A percentile compares a stretch with the other conserved stretches of the same genome.
Evolutionary conservation across 805 yeast genomes (phyloP).

Genomic region (Cyberlindnera japonica): DNA sequence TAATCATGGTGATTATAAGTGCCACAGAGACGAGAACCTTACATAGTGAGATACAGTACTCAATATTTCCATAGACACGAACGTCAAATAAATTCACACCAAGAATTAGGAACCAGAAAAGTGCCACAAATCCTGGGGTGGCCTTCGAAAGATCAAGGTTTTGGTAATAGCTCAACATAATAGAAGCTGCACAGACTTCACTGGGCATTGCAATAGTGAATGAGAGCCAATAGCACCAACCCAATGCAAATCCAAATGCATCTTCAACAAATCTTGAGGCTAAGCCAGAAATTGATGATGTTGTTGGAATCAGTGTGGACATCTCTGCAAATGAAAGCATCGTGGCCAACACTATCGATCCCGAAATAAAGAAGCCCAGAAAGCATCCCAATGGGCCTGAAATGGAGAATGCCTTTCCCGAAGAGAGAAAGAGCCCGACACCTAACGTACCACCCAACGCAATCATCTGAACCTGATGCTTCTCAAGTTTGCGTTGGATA

Average conservation of each 20-base stretch:
- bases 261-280: slow-evolving; percentile 74
- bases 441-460: slow-evolving; percentile 79
- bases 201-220: slow-evolving; percentile 73
- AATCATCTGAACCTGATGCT: slow-evolving; percentile 71
- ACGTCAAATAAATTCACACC: slow-evolving; percentile 63
- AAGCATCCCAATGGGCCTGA: slow-evolving; percentile 79
- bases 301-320: slow-evolving; percentile 75
- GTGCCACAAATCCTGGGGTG: slow-evolving; percentile 57
- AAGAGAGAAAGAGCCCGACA: slow-evolving; percentile 65
- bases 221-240: slow-evolving; percentile 71
- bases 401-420: slow-evolving; percentile 68
- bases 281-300: slow-evolving; percentile 73
- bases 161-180: slow-evolving; percentile 68
- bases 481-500: slow-evolving; percentile 55
- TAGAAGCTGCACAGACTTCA: slow-evolving; percentile 76
- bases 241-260: slow-evolving; percentile 71
- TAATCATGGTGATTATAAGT: slow-evolving; percentile 60
- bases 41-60: slow-evolving; percentile 55
- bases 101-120: slow-evolving; percentile 47
- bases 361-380: slow-evolving; percentile 62
- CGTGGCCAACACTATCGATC: slow-evolving; percentile 61
- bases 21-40: slow-evolving; percentile 52
- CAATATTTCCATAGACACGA: slow-evolving; percentile 70
- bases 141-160: slow-evolving; percentile 49
- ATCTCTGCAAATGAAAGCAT: slow-evolving; percentile 77